Percentiles rank a stretch among this genome's conserved stretches.
phyloP scores from a whole-genome alignment of 2,329 filamentous ascomycete genomes.

The Chalaropsis thielavioides region DNA sequence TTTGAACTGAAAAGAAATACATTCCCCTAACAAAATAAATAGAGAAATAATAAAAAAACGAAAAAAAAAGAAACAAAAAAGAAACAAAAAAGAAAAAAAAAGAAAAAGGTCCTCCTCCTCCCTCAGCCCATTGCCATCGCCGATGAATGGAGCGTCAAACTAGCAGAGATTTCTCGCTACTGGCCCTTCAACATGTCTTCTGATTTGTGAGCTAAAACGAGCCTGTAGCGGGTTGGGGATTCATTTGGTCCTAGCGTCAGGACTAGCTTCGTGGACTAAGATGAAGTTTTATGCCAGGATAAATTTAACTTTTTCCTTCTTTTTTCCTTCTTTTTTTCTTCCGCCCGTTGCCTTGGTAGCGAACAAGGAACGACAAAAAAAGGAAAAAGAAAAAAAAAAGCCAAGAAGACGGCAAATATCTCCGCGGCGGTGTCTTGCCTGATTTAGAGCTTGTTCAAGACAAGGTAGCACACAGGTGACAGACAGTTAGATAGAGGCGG shows the following conservation, averaged over 20 bases:
- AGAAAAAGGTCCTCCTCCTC: neutral
- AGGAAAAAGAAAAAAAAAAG: neutral
- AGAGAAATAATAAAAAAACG: neutral
- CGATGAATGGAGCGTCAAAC: neutral
- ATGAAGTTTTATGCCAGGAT: slow-evolving; percentile 5
- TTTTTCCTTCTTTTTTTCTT: neutral
- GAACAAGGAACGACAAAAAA: neutral
- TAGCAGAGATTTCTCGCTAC: neutral
- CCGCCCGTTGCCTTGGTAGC: neutral
- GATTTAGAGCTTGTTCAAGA: no score
- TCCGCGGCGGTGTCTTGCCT: no score
- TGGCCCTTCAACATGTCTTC: no score
- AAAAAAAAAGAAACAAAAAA: no score
- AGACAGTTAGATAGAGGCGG: no score
- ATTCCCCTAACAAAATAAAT: no score
- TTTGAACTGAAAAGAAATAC: no score
- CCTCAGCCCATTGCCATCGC: neutral
- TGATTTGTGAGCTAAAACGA: neutral
- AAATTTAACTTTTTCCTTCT: neutral
- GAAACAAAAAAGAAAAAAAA: neutral
- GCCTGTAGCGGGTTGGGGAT: neutral
- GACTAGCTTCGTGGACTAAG: neutral
- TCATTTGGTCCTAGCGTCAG: neutral
- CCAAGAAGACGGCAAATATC: neutral
- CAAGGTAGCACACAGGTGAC: no score